Base-by-base conservation (phyloP, 495 filamentous ascomycete species). In the Neurospora sp. region DNA sequence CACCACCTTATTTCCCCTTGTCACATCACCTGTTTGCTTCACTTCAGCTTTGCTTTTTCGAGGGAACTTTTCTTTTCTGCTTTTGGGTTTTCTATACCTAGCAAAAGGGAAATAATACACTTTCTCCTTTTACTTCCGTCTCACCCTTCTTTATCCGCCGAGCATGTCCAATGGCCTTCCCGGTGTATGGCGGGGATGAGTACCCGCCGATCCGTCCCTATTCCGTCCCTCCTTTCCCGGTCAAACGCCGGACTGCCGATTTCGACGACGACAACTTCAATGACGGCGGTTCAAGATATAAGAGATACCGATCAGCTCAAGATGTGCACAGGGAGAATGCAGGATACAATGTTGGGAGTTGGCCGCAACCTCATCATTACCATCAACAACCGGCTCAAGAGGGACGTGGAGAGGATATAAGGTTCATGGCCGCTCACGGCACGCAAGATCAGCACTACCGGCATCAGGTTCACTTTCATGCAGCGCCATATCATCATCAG, bases 121-220 rank as follows among this genome's bases (percentile, higher is more conserved):
- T 20, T 41, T 70, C n/a, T 10, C 27, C 9, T n/a, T 37, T 6
- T 70, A 27, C 44, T 44, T 48, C 27, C 31, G 39, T 42, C n/a
- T 38, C 70, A 31, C 23, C 23, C 39, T 35, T 37, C 11, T 35
- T 37, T 69, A 5, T 20, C 40, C 69, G 10, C 73, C 72, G 80
- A 81, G 77, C 71, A 81, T 81, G 80, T 79, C 75, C 79, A 73
- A 81, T 81, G 80, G 80, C 79, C 73, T 70, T 72, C n/a, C 79
- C 75, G 73, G 72, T 72, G 73, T 62, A 69, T 76, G 80, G 79
- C 78, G 79, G 80, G 78, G 75, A 78, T 77, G 72, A 76, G 9
- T 74, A 74, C 78, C 78, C 75, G 74, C 77, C 79, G 41, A 70
- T 75, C 73, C 73, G 72, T 18, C 69, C 44, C 18, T 73, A 72